These are phyloP conservation scores for Biancaea sappan DNA, from an alignment of 306 rosid species.

Conservation along the genomic window DNA sequence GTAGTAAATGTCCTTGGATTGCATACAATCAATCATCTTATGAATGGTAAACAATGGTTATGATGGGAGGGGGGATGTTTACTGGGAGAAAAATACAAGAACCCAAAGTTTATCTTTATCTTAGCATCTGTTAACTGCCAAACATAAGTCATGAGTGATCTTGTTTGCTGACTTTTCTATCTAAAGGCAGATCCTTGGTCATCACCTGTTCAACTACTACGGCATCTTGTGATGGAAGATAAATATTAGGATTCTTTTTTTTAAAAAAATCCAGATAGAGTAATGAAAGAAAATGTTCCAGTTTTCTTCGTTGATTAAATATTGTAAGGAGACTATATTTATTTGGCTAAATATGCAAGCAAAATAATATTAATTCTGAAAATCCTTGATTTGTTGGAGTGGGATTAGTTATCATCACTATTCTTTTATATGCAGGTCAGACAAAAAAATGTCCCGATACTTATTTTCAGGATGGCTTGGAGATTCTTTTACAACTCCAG, in stretches of 20 bases:
- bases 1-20: constrained; percentile 14
- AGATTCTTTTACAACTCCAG: constrained; percentile 31
- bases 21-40: background rate
- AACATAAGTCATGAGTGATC: background rate
- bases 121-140: background rate
- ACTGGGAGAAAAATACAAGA: background rate
- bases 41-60: background rate
- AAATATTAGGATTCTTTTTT: too few species aligned
- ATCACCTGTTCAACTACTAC: background rate
- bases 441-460: constrained; percentile 18
- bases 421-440: background rate
- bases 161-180: background rate
- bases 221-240: background rate
- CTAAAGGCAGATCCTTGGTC: background rate
- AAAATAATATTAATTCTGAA: constrained; percentile 19
- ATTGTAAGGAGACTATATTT: constrained; percentile 1
- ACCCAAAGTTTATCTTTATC: background rate
- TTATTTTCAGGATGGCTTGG: constrained; percentile 43
- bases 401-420: constrained; percentile 6
- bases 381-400: constrained; percentile 32
- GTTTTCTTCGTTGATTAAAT: constrained; percentile 16
- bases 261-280: background rate
- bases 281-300: background rate
- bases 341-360: background rate
- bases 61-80: background rate